Conservation (phyloP, 116 monocot genomes). For the Papilionanthe hybrid region DNA sequence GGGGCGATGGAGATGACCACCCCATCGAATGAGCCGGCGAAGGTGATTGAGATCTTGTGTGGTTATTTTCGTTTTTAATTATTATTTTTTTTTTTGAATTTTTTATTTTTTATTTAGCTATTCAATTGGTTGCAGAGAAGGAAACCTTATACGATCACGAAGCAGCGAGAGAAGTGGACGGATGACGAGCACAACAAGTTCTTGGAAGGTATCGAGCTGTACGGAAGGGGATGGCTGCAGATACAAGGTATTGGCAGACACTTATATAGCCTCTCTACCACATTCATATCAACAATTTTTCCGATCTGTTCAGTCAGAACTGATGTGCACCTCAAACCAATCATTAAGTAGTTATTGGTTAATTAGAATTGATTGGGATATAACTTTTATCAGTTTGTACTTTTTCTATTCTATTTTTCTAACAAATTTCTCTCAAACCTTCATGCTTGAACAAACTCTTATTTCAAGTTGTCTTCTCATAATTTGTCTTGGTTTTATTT, state of each 20-base stretch:
- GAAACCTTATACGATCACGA: conserved; percentile 23
- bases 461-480: too few relatives aligned
- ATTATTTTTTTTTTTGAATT: background rate
- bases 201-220: conserved; percentile 15
- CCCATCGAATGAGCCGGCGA: background rate
- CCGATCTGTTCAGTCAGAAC: too few relatives aligned
- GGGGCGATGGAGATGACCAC: background rate
- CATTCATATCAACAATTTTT: too few relatives aligned
- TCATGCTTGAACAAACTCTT: too few relatives aligned
- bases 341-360: too few relatives aligned
- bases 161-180: conserved; percentile 28
- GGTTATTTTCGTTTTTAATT: background rate
- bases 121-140: conserved; percentile 7
- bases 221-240: conserved; percentile 21
- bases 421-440: too few relatives aligned
- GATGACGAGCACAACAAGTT: conserved; percentile 30
- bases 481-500: too few relatives aligned
- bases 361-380: too few relatives aligned
- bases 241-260: conserved; percentile 21
- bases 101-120: too few relatives aligned
- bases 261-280: background rate
- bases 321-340: too few relatives aligned
- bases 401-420: too few relatives aligned
- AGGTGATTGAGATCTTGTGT: background rate
- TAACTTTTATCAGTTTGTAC: too few relatives aligned